Conservation (phyloP, 2,329 filamentous ascomycete species). For the Podosphaera xanthii region DNA sequence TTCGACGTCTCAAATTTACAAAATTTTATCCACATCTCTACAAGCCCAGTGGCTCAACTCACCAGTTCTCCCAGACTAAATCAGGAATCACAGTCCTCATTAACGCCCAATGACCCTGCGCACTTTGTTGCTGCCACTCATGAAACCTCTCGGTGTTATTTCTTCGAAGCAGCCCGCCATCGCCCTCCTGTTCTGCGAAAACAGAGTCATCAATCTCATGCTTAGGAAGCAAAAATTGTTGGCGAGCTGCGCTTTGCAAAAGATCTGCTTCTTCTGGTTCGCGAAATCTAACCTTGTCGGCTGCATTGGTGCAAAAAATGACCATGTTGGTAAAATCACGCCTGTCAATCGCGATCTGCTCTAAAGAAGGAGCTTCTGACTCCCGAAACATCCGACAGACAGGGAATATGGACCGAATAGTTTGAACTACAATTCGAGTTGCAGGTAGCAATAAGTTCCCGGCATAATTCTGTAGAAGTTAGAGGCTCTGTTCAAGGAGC, state of each 20-base stretch:
- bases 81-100: conserved; percentile 69
- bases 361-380: conserved; percentile 27
- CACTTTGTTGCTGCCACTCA: conserved; percentile 52
- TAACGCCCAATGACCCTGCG: conserved; percentile 69
- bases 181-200: conserved; percentile 15
- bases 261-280: conserved; percentile 39
- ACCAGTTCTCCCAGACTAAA: conserved; percentile 76
- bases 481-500: conserved; percentile 3
- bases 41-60: conserved; percentile 11
- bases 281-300: conserved; percentile 36
- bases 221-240: conserved; percentile 46
- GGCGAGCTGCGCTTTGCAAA: conserved; percentile 46
- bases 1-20: no score
- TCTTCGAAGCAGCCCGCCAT: conserved; percentile 30
- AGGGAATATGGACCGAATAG: conserved; percentile 65
- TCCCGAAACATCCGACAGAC: conserved; percentile 82
- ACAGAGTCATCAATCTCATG: conserved; percentile 33
- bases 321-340: conserved; percentile 88
- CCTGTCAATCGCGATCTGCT: conserved; percentile 24
- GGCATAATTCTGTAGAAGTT: conserved; percentile 55
- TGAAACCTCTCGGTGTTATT: conserved; percentile 45
- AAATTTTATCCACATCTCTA: neutral
- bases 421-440: conserved; percentile 57
- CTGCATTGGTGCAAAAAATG: conserved; percentile 46
- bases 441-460: conserved; percentile 63